Percentiles rank a stretch among this genome's conserved stretches.
These are phyloP conservation scores for Sporothrix euskadiensis DNA, from an alignment of 2,329 filamentous ascomycete species.

Conservation along the genomic window DNA sequence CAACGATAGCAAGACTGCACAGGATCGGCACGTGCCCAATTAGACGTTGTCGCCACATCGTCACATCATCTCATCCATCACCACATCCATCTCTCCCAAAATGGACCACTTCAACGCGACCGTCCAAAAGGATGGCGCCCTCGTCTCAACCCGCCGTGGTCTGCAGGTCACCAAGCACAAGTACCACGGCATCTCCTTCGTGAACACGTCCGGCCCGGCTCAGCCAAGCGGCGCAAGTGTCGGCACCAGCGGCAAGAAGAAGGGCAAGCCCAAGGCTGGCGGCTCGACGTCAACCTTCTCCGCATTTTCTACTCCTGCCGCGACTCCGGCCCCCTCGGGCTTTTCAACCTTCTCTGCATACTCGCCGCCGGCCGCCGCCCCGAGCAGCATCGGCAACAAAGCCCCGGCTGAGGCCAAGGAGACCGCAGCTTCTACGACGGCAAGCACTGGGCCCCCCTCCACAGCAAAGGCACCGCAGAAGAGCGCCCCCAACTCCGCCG, in stretches of 20 bases:
- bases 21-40: background rate
- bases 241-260: constrained; percentile 16
- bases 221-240: constrained; percentile 23
- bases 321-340: background rate
- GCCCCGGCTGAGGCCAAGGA: background rate
- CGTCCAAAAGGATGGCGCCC: constrained; percentile 41
- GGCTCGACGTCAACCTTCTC: background rate
- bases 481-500: background rate
- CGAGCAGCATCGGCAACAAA: background rate
- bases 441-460: background rate
- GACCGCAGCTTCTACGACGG: background rate
- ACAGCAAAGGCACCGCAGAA: background rate
- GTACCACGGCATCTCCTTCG: constrained; percentile 44
- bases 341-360: constrained; percentile 10
- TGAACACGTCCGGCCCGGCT: constrained; percentile 39
- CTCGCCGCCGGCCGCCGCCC: constrained; percentile 15
- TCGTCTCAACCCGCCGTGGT: constrained; percentile 44
- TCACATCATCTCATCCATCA: background rate
- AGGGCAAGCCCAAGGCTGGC: background rate
- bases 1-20: background rate
- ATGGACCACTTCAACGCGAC: constrained; percentile 47
- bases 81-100: background rate
- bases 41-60: background rate
- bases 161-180: constrained; percentile 46
- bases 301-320: background rate